A percentile compares a stretch with the other conserved stretches of the same genome.
These are phyloP conservation scores for Mariannaea sp. DNA, from an alignment of 2,329 filamentous ascomycete species.

Conservation along the genomic window DNA sequence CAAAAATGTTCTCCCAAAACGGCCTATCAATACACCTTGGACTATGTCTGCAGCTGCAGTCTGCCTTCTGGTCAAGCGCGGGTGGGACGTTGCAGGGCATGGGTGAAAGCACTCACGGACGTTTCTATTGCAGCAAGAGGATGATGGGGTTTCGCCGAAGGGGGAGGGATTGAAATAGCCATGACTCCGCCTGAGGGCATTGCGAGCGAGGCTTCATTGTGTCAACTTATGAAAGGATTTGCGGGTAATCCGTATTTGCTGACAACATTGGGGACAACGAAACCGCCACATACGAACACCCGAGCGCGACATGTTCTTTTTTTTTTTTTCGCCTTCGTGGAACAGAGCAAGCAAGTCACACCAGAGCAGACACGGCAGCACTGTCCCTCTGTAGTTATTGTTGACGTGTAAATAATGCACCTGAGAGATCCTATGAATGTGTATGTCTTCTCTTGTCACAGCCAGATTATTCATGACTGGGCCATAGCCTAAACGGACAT, in stretches of 20 bases:
- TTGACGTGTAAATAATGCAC: constrained; percentile 11
- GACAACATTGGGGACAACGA: background rate
- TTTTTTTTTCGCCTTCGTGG: too few species aligned
- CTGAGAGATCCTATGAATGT: background rate
- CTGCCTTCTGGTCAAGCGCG: constrained; percentile 9
- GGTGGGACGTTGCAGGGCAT: constrained; percentile 12
- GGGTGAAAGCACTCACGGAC: constrained; percentile 5
- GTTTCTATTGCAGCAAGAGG: background rate
- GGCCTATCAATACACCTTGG: background rate
- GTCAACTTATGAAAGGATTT: background rate
- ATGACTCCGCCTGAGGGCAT: background rate
- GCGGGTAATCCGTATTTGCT: background rate
- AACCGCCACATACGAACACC: constrained; percentile 2
- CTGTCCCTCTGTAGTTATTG: constrained; percentile 4
- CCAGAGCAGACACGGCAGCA: too few species aligned
- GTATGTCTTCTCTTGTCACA: background rate
- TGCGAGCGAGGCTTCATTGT: constrained; percentile 5
- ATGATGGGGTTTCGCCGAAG: background rate
- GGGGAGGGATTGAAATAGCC: background rate
- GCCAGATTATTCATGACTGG: background rate
- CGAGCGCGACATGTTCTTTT: background rate
- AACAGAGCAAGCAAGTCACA: background rate
- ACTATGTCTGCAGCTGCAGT: constrained; percentile 3
- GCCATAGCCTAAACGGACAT: background rate
- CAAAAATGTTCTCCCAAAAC: background rate